These are phyloP conservation scores for Peronospora farinosa DNA, from an alignment of 352 stramenopile species.

Conservation along the genomic window DNA sequence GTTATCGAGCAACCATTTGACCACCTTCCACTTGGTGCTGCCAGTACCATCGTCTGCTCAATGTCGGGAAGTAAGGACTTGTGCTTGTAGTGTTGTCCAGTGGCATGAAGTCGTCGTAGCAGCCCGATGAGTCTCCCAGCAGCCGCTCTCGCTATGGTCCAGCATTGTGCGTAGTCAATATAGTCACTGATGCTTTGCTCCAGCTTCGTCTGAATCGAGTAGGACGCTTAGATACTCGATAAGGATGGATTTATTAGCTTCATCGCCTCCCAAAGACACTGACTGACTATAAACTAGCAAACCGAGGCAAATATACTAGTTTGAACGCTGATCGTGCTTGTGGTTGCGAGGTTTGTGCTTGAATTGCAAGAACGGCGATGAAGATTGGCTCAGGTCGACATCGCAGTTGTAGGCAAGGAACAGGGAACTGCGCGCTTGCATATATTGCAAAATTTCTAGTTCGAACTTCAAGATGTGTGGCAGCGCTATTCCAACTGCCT, in stretches of 20 bases:
- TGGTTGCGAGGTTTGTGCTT: not conserved
- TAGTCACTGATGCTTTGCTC: slow-evolving; percentile 16
- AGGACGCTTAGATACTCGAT: too few species aligned
- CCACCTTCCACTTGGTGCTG: slow-evolving; percentile 13
- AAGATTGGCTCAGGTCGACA: too few species aligned
- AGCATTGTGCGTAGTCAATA: slow-evolving; percentile 23
- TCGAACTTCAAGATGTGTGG: slow-evolving; percentile 4
- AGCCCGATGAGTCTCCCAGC: slow-evolving; percentile 11
- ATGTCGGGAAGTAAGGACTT: slow-evolving; percentile 10
- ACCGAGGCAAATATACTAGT: slow-evolving; percentile 14
- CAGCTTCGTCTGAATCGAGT: not conserved
- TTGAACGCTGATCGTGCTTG: slow-evolving; percentile 3
- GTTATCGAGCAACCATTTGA: slow-evolving; percentile 22
- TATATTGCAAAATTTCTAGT: slow-evolving; percentile 10
- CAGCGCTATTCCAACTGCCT: too few species aligned
- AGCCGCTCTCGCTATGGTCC: slow-evolving; percentile 18
- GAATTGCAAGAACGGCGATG: too few species aligned
- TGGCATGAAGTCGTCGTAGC: slow-evolving; percentile 14
- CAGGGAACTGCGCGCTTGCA: slow-evolving; percentile 20
- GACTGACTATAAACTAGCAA: slow-evolving; percentile 6
- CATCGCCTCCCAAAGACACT: slow-evolving; percentile 35
- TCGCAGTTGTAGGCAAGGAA: slow-evolving; percentile 23
- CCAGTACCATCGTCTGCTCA: slow-evolving; percentile 15
- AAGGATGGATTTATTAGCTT: too few species aligned
- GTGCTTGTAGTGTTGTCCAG: slow-evolving; percentile 4